Evolutionary conservation across 2,329 filamentous ascomycete genomes (phyloP).

Genomic region (Phialophora tarda): DNA sequence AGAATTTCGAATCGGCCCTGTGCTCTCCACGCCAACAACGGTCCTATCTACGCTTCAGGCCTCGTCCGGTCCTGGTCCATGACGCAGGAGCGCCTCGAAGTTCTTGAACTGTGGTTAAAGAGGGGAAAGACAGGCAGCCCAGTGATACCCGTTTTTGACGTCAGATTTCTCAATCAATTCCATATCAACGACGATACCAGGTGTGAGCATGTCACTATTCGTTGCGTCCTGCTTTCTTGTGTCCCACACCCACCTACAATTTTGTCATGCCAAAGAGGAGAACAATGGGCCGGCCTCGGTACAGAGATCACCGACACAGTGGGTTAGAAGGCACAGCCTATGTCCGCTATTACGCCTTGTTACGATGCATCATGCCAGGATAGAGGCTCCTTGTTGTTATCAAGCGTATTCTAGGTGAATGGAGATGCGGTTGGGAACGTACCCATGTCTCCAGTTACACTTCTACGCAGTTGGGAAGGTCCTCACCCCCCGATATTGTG

Average conservation of each 20-base stretch:
- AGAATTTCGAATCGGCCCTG: constrained; percentile 5
- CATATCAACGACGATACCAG: constrained; percentile 7
- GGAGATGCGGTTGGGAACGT: constrained; percentile 6
- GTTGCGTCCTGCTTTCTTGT: constrained; percentile 11
- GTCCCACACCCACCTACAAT: constrained; percentile 2
- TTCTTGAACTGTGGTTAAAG: background rate
- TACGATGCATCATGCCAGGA: background rate
- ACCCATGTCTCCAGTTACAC: background rate
- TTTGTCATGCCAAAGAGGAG: constrained; percentile 14
- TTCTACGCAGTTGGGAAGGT: background rate
- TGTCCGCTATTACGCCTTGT: constrained; percentile 7
- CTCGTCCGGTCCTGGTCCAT: background rate
- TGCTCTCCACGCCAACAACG: constrained; percentile 11
- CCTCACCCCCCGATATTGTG: background rate
- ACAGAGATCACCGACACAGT: constrained; percentile 1
- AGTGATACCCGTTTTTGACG: constrained; percentile 26
- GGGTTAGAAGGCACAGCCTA: constrained; percentile 3
- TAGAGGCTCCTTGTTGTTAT: background rate
- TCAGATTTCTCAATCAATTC: constrained; percentile 11
- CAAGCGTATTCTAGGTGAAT: constrained; percentile 6
- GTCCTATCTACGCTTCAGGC: constrained; percentile 16
- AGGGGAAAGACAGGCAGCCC: constrained; percentile 1
- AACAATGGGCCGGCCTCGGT: background rate
- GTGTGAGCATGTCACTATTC: constrained; percentile 22
- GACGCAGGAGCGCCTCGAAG: background rate